Base-by-base conservation (phyloP, 2,329 filamentous ascomycete species). In the Colletotrichum melonis region DNA sequence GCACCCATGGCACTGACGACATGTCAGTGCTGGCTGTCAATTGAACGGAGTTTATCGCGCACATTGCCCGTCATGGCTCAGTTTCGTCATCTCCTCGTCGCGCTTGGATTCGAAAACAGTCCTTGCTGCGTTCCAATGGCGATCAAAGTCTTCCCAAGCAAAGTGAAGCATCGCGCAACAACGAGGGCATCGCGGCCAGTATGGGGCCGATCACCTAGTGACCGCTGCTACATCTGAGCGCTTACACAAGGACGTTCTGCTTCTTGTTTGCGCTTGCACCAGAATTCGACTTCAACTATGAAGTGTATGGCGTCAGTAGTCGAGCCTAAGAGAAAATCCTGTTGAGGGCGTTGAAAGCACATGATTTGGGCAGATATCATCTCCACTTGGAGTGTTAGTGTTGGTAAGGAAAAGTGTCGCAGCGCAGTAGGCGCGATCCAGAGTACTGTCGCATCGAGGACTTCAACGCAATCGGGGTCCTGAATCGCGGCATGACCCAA, bases 381-480 rank as follows among this genome's bases (percentile, higher is more conserved):
- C 35, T 35, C 56, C 52, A n/a, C 2, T 35, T 8, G 8, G 6
- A 19, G 46, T n/a, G 24, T 14, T 19, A 22, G 66, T 42, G 35
- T 54, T 55, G 32, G 55, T 52, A n/a, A 42, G 55, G 42, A 58
- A 66, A 38, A 58, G 32, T 28, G 42, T 5, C 12, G 11, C 52
- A 55, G 8, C 24, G 63, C 63, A 67, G 49, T 42, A 22, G 54
- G 42, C 30, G 46, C 68, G 55, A 67, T 67, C 55, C 46, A 35
- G 32, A 12, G 32, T 46, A 26, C 24, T 8, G 30, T 38, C 30
- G 63, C 11, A 65, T 69, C 59, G 35, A 30, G 24, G 49, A 7
- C n/a, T 59, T 12, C 38, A 14, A 5, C 42, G 3, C 63, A 22
- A 60, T 30, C 56, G 63, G 42, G 19, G 19, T 26, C 26, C 54